A percentile compares a stretch with the other conserved stretches of the same genome.
These are phyloP conservation scores for Cercospora sojina DNA, from an alignment of 2,329 filamentous ascomycete genomes.

Conservation along the genomic window DNA sequence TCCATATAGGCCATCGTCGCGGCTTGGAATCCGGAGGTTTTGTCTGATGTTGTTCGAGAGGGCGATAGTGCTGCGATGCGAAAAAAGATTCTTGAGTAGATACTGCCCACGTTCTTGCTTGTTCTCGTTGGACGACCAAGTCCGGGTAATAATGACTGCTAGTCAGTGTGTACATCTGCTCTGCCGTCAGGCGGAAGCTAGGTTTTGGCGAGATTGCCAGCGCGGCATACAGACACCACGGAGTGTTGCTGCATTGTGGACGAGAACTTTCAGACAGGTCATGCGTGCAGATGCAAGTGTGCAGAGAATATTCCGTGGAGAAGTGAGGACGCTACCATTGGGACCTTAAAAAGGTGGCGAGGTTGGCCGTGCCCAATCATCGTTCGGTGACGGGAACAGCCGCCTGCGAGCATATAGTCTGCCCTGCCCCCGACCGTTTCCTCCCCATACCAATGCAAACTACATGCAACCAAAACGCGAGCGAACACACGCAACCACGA, in stretches of 20 bases:
- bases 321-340: not conserved
- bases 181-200: not conserved
- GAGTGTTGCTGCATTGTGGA: not conserved
- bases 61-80: not conserved
- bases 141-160: not conserved
- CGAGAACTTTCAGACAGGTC: not conserved
- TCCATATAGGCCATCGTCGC: not conserved
- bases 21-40: not conserved
- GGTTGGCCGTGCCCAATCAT: not conserved
- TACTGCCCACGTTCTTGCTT: not conserved
- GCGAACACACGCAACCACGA: slow-evolving; percentile 2
- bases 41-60: not conserved
- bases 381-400: not conserved
- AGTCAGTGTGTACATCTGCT: not conserved
- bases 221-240: not conserved
- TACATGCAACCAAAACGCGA: not conserved
- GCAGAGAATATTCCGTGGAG: not conserved
- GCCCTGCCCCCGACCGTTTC: slow-evolving; percentile 7
- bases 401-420: not conserved
- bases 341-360: not conserved
- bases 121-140: not conserved
- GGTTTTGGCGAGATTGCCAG: not conserved
- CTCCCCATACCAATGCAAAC: slow-evolving; percentile 1
- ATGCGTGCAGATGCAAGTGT: not conserved
- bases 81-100: not conserved